Conservation (phyloP, 805 yeast genomes). For the Zygosaccharomyces bailii region DNA sequence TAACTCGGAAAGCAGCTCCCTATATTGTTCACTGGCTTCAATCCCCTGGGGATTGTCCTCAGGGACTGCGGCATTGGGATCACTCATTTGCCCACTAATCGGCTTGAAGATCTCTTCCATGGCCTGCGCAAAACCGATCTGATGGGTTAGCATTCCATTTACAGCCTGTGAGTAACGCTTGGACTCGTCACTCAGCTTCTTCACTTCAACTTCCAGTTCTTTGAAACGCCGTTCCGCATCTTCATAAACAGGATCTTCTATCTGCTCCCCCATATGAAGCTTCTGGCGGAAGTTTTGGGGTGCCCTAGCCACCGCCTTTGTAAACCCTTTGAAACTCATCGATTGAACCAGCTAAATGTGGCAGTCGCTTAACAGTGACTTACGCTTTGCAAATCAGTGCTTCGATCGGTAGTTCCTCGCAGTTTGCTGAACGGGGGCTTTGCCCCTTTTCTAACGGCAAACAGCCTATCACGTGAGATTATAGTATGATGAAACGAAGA, state of each 20-base stretch:
- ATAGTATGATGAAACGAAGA: background rate
- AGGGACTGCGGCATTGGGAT: conserved; percentile 78
- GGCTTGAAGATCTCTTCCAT: conserved; percentile 97
- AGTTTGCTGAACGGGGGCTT: background rate
- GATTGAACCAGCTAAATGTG: background rate
- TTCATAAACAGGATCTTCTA: conserved; percentile 82
- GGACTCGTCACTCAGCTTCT: conserved; percentile 84
- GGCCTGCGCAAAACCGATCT: conserved; percentile 91
- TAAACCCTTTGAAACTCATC: conserved; percentile 88
- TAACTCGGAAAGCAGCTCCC: conserved; percentile 81
- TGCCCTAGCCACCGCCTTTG: conserved; percentile 76
- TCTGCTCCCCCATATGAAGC: conserved; percentile 76
- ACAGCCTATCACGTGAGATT: conserved; percentile 10
- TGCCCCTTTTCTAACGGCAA: background rate
- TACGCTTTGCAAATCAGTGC: conserved; percentile 1
- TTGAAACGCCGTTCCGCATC: conserved; percentile 97
- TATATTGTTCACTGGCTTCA: conserved; percentile 87
- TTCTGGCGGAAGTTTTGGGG: conserved; percentile 91
- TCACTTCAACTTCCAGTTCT: conserved; percentile 85
- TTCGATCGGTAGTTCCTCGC: background rate
- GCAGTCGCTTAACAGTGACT: background rate
- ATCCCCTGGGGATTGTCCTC: conserved; percentile 98
- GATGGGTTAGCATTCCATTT: conserved; percentile 89
- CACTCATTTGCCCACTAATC: conserved; percentile 85
- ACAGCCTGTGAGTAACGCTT: conserved; percentile 88